Conservation (phyloP, 2,329 filamentous ascomycete genomes). For the Cryphonectria nitschkei region DNA sequence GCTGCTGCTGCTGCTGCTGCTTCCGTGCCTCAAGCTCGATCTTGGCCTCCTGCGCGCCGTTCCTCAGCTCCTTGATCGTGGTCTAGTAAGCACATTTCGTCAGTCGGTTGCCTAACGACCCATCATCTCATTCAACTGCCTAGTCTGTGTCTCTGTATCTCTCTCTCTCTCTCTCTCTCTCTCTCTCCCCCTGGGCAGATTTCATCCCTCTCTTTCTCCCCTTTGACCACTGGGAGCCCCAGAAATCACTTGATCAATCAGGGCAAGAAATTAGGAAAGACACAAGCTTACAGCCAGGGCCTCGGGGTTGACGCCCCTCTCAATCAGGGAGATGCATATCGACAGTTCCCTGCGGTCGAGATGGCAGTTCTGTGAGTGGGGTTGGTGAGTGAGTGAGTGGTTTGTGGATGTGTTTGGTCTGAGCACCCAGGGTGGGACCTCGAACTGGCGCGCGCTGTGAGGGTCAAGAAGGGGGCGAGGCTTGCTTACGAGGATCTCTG, state of each 20-base stretch:
- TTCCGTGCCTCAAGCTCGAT: conserved; percentile 41
- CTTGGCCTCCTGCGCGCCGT: conserved; percentile 57
- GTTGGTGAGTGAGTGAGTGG: background rate
- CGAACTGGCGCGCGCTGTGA: background rate
- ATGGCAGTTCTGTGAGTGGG: conserved; percentile 75
- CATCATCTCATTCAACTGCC: background rate
- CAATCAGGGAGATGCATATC: conserved; percentile 94
- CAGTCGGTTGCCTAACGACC: background rate
- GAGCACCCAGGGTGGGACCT: background rate
- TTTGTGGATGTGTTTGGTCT: background rate
- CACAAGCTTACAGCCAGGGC: conserved; percentile 78
- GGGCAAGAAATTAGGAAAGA: background rate
- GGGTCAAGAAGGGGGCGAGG: background rate
- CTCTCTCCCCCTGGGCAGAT: background rate
- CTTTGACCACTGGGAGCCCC: background rate
- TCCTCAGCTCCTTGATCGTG: conserved; percentile 63
- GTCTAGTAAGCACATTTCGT: conserved; percentile 43
- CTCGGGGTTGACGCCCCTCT: conserved; percentile 96
- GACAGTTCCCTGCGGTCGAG: conserved; percentile 89
- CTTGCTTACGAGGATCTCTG: conserved; percentile 76
- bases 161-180: no score
- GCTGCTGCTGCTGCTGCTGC: conserved; percentile 32
- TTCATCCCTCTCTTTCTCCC: background rate
- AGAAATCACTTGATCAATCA: background rate
- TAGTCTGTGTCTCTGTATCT: background rate